Conservation (phyloP, 768 basidiomycete genomes). For the Panaeolus papilionaceus region DNA sequence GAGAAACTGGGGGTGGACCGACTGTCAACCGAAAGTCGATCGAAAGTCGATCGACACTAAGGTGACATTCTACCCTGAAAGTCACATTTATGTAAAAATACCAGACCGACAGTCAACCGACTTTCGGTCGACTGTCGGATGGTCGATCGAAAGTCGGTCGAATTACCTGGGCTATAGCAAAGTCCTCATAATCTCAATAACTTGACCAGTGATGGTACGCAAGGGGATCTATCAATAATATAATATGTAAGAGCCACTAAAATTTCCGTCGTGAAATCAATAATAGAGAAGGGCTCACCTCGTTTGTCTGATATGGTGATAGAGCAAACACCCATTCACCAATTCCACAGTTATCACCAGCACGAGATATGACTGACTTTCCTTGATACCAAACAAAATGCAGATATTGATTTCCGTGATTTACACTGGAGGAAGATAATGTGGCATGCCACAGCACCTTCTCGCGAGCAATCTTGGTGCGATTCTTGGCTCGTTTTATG, state of each 20-base stretch:
- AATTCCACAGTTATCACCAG: not conserved
- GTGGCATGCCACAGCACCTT: not conserved
- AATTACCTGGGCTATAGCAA: no score
- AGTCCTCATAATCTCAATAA: constrained; percentile 29
- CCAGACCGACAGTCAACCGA: no score
- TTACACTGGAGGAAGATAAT: not conserved
- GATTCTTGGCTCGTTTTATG: not conserved
- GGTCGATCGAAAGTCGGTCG: no score
- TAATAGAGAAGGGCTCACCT: no score
- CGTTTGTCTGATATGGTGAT: not conserved
- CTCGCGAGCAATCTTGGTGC: not conserved
- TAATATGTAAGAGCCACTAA: no score
- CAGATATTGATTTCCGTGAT: not conserved
- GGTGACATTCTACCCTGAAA: no score
- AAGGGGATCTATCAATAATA: not conserved
- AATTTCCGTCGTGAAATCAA: no score
- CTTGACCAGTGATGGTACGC: not conserved
- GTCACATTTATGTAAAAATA: no score
- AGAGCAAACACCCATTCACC: not conserved
- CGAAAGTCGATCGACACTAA: no score
- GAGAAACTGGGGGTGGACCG: no score
- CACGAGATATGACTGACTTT: not conserved
- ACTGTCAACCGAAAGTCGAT: no score
- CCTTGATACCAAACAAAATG: not conserved
- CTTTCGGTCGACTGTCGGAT: no score